Evolutionary conservation across 2,329 filamentous ascomycete genomes (phyloP).

Genomic region (Venturia carpophila): DNA sequence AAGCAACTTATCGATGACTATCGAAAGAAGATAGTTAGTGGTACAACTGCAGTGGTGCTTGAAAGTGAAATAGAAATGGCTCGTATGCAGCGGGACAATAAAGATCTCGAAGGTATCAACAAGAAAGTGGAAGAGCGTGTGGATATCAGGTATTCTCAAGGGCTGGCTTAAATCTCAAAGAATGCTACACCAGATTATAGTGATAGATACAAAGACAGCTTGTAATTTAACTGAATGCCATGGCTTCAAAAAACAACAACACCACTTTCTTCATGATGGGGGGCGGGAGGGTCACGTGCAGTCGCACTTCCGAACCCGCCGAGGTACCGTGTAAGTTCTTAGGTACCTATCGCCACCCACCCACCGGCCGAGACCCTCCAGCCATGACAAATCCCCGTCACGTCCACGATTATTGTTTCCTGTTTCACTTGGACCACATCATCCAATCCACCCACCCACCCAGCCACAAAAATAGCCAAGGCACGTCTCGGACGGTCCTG

Average conservation of each 20-base stretch:
- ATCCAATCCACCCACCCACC: too few relatives aligned
- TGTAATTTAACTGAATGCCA: not conserved
- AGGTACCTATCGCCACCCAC: too few relatives aligned
- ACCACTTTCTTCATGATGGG: not conserved
- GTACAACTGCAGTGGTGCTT: not conserved
- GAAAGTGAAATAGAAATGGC: not conserved
- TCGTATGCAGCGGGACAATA: not conserved
- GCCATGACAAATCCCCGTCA: too few relatives aligned
- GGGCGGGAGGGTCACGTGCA: not conserved
- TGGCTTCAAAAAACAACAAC: not conserved
- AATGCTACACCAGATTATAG: not conserved
- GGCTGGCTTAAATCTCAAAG: not conserved
- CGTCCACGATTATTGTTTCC: too few relatives aligned
- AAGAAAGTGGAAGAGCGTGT: not conserved
- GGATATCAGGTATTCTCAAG: not conserved
- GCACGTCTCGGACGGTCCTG: too few relatives aligned
- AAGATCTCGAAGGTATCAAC: too few relatives aligned
- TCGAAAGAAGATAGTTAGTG: not conserved
- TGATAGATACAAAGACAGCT: conserved; percentile 3
- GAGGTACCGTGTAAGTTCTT: too few relatives aligned
- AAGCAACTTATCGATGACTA: not conserved
- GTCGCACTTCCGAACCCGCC: not conserved
- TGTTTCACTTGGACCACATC: too few relatives aligned
- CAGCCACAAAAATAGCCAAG: too few relatives aligned
- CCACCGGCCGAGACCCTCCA: too few relatives aligned